Base-by-base conservation (phyloP, 345 rosid species). In the Citrus glauca region DNA sequence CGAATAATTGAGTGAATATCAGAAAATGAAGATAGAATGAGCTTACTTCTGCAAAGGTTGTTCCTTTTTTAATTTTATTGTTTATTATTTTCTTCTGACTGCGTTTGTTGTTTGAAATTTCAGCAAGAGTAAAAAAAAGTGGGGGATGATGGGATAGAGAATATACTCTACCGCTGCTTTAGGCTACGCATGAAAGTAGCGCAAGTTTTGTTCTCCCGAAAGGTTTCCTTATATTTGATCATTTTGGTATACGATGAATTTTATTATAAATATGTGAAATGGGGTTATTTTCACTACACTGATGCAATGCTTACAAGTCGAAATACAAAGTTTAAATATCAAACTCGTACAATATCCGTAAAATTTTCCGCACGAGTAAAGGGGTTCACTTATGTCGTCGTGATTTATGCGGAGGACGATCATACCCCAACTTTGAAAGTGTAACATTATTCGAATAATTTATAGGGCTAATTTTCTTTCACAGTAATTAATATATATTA, bases 1-100 rank as follows among this genome's bases (percentile, higher is more conserved):
- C 86, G 66, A 88, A 84, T 90, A 87, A 93, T 86, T 78, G 87
- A 83, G 88, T 91, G 88, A 82, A 73, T 87, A 65, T 77, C 50
- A 65, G 76, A 77, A 78, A 82, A 75, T 55, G 77, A 69, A 80
- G 74, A 85, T 81, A 83, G 83, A 83, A 73, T 80, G 75, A 84
- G 81, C 56, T 81, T 72, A 33, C 76, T 66, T 79, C 65, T 65
- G 62, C 64, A 75, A 80, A 75, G 38, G 68, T 79, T 65, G 33
- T 10, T 57, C 71, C n/a, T 19, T 53, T 17, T 53, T 19, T 1
- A 19, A 53, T 19, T 53, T 19, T 19, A 14, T 19, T 53, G 20
- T 67, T 66, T 35, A 64, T 71, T 55, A 55, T 73, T 38, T 24
- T 50, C n/a, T 50, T 40, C 48, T 50, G 2, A 22, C 71, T 69